Evolutionary conservation across 2,329 filamentous ascomycete species (phyloP).

Genomic region (Ophioceras dolichostomum): DNA sequence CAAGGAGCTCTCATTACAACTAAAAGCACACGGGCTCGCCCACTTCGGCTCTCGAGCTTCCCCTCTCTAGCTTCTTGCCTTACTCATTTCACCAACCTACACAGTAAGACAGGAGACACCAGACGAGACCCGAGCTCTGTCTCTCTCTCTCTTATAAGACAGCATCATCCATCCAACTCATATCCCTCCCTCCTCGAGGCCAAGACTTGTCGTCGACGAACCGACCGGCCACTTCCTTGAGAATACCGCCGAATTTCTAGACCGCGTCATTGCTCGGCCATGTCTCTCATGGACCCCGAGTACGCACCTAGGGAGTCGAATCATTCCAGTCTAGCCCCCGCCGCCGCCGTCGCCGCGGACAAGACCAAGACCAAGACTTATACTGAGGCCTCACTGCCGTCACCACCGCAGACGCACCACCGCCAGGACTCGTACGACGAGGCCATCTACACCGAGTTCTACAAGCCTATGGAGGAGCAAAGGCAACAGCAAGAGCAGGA

Average conservation of each 20-base stretch:
- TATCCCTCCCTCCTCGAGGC: background rate
- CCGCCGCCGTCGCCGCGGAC: too few species aligned
- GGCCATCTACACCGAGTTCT: slow-evolving; percentile 1
- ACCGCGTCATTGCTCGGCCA: background rate
- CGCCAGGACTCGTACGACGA: slow-evolving; percentile 3
- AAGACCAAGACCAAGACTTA: background rate
- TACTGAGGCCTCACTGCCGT: background rate
- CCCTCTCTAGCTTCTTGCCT: background rate
- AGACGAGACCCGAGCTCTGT: background rate
- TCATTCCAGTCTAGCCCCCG: background rate
- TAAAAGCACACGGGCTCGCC: background rate
- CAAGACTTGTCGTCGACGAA: too few species aligned
- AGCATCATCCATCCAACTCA: background rate
- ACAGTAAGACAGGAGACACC: background rate
- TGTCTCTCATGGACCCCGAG: background rate
- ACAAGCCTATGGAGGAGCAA: background rate
- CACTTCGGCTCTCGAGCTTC: background rate
- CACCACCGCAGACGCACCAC: background rate
- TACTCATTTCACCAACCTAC: background rate
- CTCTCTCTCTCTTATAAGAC: background rate
- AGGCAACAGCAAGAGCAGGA: background rate
- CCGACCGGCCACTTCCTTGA: background rate
- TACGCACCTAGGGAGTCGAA: background rate
- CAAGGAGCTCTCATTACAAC: background rate
- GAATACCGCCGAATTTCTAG: background rate